Evolutionary conservation across 768 basidiomycete species (phyloP).

Genomic region (Boletus patriciae): DNA sequence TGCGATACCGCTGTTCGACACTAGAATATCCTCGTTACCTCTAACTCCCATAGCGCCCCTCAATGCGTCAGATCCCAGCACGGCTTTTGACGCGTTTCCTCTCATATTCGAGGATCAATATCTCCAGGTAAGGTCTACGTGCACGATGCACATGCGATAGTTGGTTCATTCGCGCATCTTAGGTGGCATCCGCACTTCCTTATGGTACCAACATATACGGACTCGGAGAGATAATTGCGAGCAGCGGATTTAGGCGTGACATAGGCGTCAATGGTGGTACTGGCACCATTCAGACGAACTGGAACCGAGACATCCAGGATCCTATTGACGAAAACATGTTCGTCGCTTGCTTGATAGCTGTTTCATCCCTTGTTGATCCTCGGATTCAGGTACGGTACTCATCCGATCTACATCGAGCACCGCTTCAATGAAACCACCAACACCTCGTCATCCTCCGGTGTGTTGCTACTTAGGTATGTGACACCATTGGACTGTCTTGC

Average conservation of each 20-base stretch:
- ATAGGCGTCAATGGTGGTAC: constrained; percentile 46
- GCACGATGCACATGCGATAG: background rate
- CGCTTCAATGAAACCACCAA: constrained; percentile 51
- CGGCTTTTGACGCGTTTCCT: constrained; percentile 59
- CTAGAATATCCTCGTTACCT: constrained; percentile 59
- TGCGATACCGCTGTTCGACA: constrained; percentile 64
- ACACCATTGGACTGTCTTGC: background rate
- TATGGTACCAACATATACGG: constrained; percentile 71
- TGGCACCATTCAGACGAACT: constrained; percentile 64
- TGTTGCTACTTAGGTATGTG: constrained; percentile 62
- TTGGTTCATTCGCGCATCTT: background rate
- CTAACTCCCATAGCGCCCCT: constrained; percentile 53
- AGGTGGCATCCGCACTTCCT: constrained; percentile 67
- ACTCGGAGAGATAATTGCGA: constrained; percentile 68
- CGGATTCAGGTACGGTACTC: constrained; percentile 57
- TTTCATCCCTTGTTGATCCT: background rate
- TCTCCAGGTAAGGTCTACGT: constrained; percentile 48
- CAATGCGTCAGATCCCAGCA: constrained; percentile 47
- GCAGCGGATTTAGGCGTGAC: constrained; percentile 64
- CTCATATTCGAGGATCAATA: constrained; percentile 79
- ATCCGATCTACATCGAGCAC: constrained; percentile 71
- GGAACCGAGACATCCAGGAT: constrained; percentile 61
- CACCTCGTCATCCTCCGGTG: constrained; percentile 64
- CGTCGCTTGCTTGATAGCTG: constrained; percentile 4
- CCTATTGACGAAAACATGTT: constrained; percentile 67